These are phyloP conservation scores for Sugiyamaella neomexicana DNA, from an alignment of 1,139 yeast genomes.

Conservation along the genomic window DNA sequence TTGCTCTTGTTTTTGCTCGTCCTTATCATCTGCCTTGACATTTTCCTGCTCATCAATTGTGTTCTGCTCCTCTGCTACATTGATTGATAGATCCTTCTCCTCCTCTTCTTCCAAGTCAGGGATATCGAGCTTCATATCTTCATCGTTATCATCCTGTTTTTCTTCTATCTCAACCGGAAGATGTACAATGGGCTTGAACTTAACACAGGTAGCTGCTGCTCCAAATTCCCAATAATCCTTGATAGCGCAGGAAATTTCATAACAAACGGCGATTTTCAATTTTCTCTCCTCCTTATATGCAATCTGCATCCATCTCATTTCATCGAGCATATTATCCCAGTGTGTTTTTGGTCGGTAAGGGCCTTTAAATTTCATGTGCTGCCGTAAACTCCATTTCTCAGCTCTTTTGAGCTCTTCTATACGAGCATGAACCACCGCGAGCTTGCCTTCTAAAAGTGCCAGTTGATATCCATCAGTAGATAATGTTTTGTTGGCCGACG, in stretches of 20 bases:
- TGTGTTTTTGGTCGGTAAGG: slow-evolving; percentile 63
- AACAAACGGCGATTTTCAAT: slow-evolving; percentile 68
- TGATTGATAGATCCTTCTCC: slow-evolving; percentile 10
- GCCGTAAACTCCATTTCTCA: slow-evolving; percentile 89
- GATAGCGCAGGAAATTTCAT: slow-evolving; percentile 67
- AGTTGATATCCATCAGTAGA: slow-evolving; percentile 83
- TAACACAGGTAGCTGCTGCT: slow-evolving; percentile 59
- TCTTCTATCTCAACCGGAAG: slow-evolving; percentile 24
- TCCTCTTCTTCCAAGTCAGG: slow-evolving; percentile 13
- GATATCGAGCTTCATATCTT: slow-evolving; percentile 13
- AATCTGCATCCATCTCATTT: slow-evolving; percentile 80
- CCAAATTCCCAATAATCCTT: slow-evolving; percentile 79
- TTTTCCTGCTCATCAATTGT: not conserved
- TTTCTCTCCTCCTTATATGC: slow-evolving; percentile 75
- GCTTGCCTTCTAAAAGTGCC: slow-evolving; percentile 87
- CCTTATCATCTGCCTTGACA: not conserved
- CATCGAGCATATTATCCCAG: slow-evolving; percentile 75
- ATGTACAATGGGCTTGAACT: slow-evolving; percentile 43
- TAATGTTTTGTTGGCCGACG: slow-evolving; percentile 81
- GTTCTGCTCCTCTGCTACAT: not conserved
- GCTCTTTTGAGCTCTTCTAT: slow-evolving; percentile 88
- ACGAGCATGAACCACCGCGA: slow-evolving; percentile 87
- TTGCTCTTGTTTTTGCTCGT: not conserved
- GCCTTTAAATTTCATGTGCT: slow-evolving; percentile 69
- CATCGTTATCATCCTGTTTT: slow-evolving; percentile 13